Evolutionary conservation across 192 early-diverging fungal genomes (phyloP), one percentile per base, ranked within the genome.

Genomic region (Lobosporangium transversale): DNA sequence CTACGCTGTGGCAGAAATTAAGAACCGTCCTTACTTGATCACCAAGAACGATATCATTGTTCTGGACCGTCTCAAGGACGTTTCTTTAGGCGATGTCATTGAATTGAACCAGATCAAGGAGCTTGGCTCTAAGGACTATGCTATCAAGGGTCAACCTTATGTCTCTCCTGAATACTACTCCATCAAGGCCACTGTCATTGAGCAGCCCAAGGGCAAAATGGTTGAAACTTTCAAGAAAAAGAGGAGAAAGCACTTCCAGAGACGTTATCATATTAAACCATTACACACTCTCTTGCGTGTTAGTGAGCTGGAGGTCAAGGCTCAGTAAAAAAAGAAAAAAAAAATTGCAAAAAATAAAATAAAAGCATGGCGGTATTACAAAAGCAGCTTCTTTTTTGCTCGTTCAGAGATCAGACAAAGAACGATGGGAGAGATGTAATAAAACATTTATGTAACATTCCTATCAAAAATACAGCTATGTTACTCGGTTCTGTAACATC

Each of bases 1-100:
- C 79, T 95, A 91, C 73, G 95, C 95, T 4, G 93, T 95, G 26
- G 91, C 94, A 11, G 93, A 97, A 54, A 87, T 99, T 59, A 90
- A 93, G 52, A 87, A 87, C 56, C 88, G 92, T n/a, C 95, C 92
- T 8, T 97, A 91, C 80, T 87, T 94, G 53, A 93, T 97, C 20
- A 89, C 92, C 18, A 82, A 91, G 59, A 92, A 95, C 81, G 97
- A 99, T 73, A 83, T 96, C 52, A 87, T 99, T 40, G 82, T 95
- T 14, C 87, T 93, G 40, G 87, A 92, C 76, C 78, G 93, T 20
- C 89, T 97, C 69, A 91, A 91, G 36, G 93, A 97, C 44, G 86
- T 97, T 24, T 70, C 88, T 31, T 79, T 97, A 1, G 97, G 97
- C 20, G 96, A 98, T 83, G 86, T 93, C 36, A 86, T 99, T 64